These are phyloP conservation scores for Tuber melanosporum DNA, from an alignment of 495 filamentous ascomycete genomes.

Conservation along the genomic window DNA sequence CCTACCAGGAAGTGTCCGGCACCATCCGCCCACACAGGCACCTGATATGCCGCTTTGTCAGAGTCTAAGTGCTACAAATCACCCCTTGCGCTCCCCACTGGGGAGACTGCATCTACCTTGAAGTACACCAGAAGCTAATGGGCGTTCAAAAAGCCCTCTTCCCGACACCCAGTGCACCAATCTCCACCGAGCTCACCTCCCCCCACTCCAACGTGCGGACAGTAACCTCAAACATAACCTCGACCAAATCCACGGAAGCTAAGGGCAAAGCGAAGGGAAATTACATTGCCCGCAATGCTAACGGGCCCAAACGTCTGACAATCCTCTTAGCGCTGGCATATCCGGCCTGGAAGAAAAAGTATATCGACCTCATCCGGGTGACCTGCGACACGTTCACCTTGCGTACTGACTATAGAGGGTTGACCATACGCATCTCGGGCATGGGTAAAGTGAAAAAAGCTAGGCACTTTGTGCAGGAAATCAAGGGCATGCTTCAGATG, in stretches of 20 bases:
- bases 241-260: slow-evolving; percentile 70
- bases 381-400: slow-evolving; percentile 50
- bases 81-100: slow-evolving; percentile 88
- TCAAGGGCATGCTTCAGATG: no score
- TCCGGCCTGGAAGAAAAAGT: slow-evolving; percentile 85
- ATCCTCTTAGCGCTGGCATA: slow-evolving; percentile 72
- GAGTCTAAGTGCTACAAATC: slow-evolving; percentile 77
- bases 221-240: slow-evolving; percentile 71
- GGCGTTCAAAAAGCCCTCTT: slow-evolving; percentile 75
- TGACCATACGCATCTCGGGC: no score
- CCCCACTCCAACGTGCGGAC: slow-evolving; percentile 70
- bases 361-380: slow-evolving; percentile 74
- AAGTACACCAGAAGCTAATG: slow-evolving; percentile 66
- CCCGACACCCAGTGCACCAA: slow-evolving; percentile 61
- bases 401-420: no score
- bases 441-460: no score
- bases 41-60: slow-evolving; percentile 67
- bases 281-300: slow-evolving; percentile 68
- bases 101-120: slow-evolving; percentile 86
- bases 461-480: no score
- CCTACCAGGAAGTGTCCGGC: slow-evolving; percentile 74
- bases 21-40: slow-evolving; percentile 78
- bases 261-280: slow-evolving; percentile 91
- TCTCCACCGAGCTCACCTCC: slow-evolving; percentile 60
- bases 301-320: slow-evolving; percentile 79